Evolutionary conservation across 2,329 filamentous ascomycete genomes (phyloP).

Genomic region (Aspergillus felis): DNA sequence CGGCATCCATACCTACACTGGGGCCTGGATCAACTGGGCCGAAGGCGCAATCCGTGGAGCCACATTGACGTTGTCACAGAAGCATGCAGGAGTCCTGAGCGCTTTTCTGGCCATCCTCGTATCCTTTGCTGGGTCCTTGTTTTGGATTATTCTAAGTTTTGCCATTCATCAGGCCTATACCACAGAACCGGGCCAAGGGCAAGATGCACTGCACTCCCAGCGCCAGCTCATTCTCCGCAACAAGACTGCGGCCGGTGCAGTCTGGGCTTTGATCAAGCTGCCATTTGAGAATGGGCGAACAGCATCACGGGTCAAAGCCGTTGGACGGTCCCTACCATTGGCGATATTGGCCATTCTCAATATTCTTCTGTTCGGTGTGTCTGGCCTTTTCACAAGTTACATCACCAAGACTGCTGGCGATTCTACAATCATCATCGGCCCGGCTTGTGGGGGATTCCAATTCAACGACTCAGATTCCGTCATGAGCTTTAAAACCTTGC

Average conservation of each 20-base stretch:
- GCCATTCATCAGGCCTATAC: conserved; percentile 21
- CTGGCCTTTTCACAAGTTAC: conserved; percentile 31
- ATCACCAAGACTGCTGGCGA: conserved; percentile 28
- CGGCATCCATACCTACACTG: conserved; percentile 15
- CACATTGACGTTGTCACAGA: conserved; percentile 21
- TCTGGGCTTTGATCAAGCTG: conserved; percentile 2
- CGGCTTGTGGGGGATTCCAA: conserved; percentile 19
- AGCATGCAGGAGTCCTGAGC: conserved; percentile 19
- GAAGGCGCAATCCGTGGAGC: conserved; percentile 18
- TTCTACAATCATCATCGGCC: conserved; percentile 27
- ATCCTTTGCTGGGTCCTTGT: conserved; percentile 17
- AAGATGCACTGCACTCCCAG: conserved; percentile 30
- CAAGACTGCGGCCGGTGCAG: not conserved
- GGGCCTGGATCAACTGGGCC: conserved; percentile 25
- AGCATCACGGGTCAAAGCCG: not conserved
- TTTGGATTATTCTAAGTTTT: conserved; percentile 30
- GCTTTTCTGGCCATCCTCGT: conserved; percentile 27
- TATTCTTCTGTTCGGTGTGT: conserved; percentile 19
- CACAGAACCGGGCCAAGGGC: conserved; percentile 1
- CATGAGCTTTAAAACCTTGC: conserved; percentile 6
- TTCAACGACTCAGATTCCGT: not conserved
- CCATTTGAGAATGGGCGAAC: not conserved
- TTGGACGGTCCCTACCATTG: conserved; percentile 12
- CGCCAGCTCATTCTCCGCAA: conserved; percentile 33
- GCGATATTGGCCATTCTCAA: conserved; percentile 18